Evolutionary conservation across 2,329 filamentous ascomycete species (phyloP).

Genomic region (Nigrospora sphaerica): DNA sequence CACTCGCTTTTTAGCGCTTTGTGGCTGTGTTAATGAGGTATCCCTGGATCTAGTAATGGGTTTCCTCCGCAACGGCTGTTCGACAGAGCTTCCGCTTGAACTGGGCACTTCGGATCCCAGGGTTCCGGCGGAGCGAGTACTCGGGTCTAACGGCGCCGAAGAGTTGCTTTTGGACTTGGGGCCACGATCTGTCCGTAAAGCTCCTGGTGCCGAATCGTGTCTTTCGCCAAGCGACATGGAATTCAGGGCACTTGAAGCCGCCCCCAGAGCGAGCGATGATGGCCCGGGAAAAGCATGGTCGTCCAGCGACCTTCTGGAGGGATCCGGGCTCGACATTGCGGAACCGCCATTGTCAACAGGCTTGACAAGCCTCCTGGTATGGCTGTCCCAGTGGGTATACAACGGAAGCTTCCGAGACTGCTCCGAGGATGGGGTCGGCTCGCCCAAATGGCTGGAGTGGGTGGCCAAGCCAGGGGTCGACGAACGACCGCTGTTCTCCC

Average conservation of each 20-base stretch:
- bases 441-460: conserved; percentile 12
- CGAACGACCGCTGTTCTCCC: conserved; percentile 24
- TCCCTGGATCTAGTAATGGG: conserved; percentile 5
- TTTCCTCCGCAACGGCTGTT: conserved; percentile 10
- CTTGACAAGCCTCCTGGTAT: conserved; percentile 42
- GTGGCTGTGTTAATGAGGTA: conserved; percentile 9
- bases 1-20: conserved; percentile 14
- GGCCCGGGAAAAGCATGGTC: conserved; percentile 30
- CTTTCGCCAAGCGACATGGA: conserved; percentile 23
- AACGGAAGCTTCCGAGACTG: conserved; percentile 21
- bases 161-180: conserved; percentile 8
- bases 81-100: conserved; percentile 8
- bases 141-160: conserved; percentile 9
- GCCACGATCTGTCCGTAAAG: conserved; percentile 8
- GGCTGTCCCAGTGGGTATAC: conserved; percentile 44
- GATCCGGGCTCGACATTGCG: conserved; percentile 17
- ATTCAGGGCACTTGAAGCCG: conserved; percentile 47
- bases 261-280: conserved; percentile 45
- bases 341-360: conserved; percentile 25
- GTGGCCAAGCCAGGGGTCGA: conserved; percentile 13
- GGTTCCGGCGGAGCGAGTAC: background rate
- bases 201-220: conserved; percentile 10
- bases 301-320: conserved; percentile 26
- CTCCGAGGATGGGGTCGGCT: conserved; percentile 20
- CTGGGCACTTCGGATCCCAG: background rate